Base-by-base conservation (phyloP, 176 grass and related monocot genomes). In the Cenchrus fungigraminus region DNA sequence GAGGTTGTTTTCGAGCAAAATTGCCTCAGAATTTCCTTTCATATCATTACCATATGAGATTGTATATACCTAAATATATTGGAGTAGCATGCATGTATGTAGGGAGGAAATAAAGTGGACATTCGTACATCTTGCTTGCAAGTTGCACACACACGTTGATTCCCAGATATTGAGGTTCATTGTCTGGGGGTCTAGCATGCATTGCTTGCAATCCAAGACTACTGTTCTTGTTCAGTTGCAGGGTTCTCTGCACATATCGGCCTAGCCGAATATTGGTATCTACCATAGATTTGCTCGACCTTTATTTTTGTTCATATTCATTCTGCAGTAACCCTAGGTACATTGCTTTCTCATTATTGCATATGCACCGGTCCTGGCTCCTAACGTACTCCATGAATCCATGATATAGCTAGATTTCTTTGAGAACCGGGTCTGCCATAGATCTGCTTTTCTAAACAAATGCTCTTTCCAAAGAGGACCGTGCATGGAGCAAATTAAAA, bases 281-380 rank as follows among this genome's bases (percentile, higher is more conserved):
- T 25, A 2, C 75, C 37, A 31, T 68, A 45, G 61, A 56, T 84
- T 76, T 76, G 14, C 59, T 55, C 3, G 42, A 8, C 12, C 51
- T 84, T 28, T 14, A 37, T 66, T 65, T 65, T 43, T 64, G 15
- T 55, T 15, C 54, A 2, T 40, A 66, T 42, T 10, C 65, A 46
- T 71, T 71, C 76, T 42, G 43, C 43, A 49, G 25, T 25, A 25
- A 5, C 16, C 13, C 13, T 44, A 63, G 6, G 54, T 52, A 10
- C 40, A 70, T 78, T 85, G 83, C 42, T 61, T 51, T 78, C 65
- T 59, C 65, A 59, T 79, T 40, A 59, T 79, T 40, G 19, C 54
- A 20, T 51, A 68, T 58, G 64, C 74, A 78, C 40, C 22, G 11
- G 64, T 43, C 40, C 62, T 70, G n/a, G 10, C 40, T 44, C 52